Evolutionary conservation across 2,329 filamentous ascomycete genomes (phyloP).

Genomic region (Talaromyces amestolkiae): DNA sequence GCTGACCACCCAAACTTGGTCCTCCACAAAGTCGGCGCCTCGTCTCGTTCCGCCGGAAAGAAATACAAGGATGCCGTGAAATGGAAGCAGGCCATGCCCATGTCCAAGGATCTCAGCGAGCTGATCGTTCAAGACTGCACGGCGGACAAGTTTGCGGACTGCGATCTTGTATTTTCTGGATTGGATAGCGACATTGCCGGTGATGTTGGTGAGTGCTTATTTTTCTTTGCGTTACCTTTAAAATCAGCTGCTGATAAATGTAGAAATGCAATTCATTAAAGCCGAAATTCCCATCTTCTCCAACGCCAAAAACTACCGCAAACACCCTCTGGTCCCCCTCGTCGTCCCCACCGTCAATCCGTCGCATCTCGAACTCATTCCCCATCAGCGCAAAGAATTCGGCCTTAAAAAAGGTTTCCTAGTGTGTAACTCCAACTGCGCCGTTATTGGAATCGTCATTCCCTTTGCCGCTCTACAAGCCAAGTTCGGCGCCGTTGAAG

Average conservation of each 20-base stretch:
- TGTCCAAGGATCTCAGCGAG: constrained; percentile 71
- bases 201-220: constrained; percentile 67
- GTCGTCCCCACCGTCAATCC: constrained; percentile 96
- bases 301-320: constrained; percentile 96
- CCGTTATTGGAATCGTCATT: constrained; percentile 92
- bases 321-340: constrained; percentile 83
- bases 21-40: constrained; percentile 86
- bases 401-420: constrained; percentile 80
- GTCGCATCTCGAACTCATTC: constrained; percentile 78
- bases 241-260: constrained; percentile 33
- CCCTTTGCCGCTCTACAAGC: constrained; percentile 88
- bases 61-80: constrained; percentile 89
- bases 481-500: constrained; percentile 73
- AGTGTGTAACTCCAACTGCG: constrained; percentile 97
- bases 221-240: no score
- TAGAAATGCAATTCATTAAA: constrained; percentile 87
- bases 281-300: constrained; percentile 90
- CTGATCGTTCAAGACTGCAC: constrained; percentile 83
- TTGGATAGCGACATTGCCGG: constrained; percentile 90
- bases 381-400: constrained; percentile 76
- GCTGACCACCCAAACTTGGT: constrained; percentile 82
- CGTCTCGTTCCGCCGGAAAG: constrained; percentile 84
- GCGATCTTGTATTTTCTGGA: constrained; percentile 90
- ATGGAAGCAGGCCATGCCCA: constrained; percentile 89
- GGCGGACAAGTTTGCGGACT: constrained; percentile 78